Conservation (phyloP, 495 filamentous ascomycete genomes). For the Astrothelium subdiscretum region DNA sequence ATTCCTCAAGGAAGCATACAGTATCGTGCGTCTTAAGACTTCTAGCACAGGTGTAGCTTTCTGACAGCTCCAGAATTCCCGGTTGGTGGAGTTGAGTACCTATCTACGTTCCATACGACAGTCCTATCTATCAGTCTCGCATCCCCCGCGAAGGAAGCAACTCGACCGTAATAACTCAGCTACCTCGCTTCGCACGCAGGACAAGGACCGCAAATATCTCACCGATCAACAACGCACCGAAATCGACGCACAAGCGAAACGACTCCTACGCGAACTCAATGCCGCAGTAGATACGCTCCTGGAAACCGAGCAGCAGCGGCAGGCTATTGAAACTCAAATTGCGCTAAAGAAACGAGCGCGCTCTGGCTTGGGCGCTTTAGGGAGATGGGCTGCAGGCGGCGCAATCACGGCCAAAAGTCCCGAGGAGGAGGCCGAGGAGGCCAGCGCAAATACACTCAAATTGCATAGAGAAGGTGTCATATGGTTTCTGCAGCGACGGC, state of each 20-base stretch:
- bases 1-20: slow-evolving; percentile 91
- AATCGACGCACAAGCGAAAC: slow-evolving; percentile 75
- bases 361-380: slow-evolving; percentile 43
- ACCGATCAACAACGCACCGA: slow-evolving; percentile 39
- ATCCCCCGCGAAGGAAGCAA: slow-evolving; percentile 38
- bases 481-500: slow-evolving; percentile 60
- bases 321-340: slow-evolving; percentile 53
- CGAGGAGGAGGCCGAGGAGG: slow-evolving; percentile 63
- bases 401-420: slow-evolving; percentile 36
- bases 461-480: slow-evolving; percentile 68
- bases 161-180: slow-evolving; percentile 17
- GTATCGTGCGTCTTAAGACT: slow-evolving; percentile 54
- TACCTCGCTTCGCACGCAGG: slow-evolving; percentile 10
- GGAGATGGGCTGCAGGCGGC: slow-evolving; percentile 58
- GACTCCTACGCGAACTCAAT: slow-evolving; percentile 71
- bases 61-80: slow-evolving; percentile 55
- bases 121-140: slow-evolving; percentile 74
- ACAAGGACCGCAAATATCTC: slow-evolving; percentile 35
- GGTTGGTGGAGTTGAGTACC: slow-evolving; percentile 61
- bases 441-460: slow-evolving; percentile 43
- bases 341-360: slow-evolving; percentile 55
- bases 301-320: slow-evolving; percentile 70
- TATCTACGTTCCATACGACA: slow-evolving; percentile 77
- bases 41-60: slow-evolving; percentile 2
- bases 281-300: slow-evolving; percentile 61